Evolutionary conservation across 1,139 yeast genomes (phyloP).

Genomic region (Geotrichum reessii): DNA sequence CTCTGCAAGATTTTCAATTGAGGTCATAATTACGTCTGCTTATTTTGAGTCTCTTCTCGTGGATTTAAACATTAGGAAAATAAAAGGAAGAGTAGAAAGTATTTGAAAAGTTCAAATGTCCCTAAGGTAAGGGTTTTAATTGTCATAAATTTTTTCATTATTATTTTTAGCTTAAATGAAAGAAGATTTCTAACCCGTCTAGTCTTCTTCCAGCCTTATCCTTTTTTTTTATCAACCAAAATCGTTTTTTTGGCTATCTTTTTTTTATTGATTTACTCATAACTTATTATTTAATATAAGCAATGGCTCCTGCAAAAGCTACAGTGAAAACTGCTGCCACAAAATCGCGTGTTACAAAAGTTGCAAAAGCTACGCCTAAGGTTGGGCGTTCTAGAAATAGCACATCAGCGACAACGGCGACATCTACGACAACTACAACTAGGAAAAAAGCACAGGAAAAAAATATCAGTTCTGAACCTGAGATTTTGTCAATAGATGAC

Average conservation of each 20-base stretch:
- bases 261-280: background rate
- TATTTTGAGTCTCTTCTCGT: background rate
- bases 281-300: too few relatives aligned
- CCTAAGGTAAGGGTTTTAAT: too few relatives aligned
- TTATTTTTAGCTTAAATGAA: background rate
- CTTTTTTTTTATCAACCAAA: too few relatives aligned
- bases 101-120: background rate
- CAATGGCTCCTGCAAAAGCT: constrained; percentile 4
- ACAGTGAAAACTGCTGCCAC: background rate
- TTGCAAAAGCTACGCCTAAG: background rate
- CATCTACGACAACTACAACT: background rate
- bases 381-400: background rate
- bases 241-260: background rate
- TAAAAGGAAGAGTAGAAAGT: background rate
- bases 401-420: background rate
- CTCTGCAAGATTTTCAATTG: constrained; percentile 38
- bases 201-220: background rate
- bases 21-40: background rate
- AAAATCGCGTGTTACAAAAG: background rate
- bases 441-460: background rate
- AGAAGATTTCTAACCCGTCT: background rate
- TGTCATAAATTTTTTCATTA: too few relatives aligned
- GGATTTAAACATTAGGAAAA: background rate
- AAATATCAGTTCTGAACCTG: background rate
- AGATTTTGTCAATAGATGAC: background rate